Percentiles rank a stretch among this genome's conserved stretches.
These are phyloP conservation scores for Erigeron philadelphicus DNA, from an alignment of 140 eudicot species.

Conservation along the genomic window DNA sequence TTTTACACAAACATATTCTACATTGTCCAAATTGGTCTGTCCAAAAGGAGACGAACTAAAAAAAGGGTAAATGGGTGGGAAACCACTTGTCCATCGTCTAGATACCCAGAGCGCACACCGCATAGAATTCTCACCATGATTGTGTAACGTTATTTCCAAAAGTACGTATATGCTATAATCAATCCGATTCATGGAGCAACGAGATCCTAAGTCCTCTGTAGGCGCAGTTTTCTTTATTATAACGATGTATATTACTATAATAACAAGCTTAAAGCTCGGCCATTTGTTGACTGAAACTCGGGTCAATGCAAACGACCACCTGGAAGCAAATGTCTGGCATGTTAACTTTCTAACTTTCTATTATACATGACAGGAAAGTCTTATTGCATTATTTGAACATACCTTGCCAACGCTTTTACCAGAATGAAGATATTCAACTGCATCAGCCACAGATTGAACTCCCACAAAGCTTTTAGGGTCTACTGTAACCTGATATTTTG, in stretches of 20 bases:
- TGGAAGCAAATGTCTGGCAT: conserved; percentile 26
- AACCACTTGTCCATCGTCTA: too few species aligned
- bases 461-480: conserved; percentile 79
- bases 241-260: conserved; percentile 8
- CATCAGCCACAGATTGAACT: conserved; percentile 72
- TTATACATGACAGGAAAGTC: background rate
- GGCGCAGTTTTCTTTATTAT: conserved; percentile 2
- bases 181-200: too few species aligned
- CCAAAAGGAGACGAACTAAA: too few species aligned
- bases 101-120: too few species aligned
- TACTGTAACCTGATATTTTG: conserved; percentile 47
- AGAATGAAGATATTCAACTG: conserved; percentile 95
- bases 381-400: conserved; percentile 14
- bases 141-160: background rate
- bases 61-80: too few species aligned
- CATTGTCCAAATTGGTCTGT: background rate
- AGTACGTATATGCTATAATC: too few species aligned
- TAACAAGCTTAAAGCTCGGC: conserved; percentile 48
- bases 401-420: conserved; percentile 98
- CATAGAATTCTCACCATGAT: conserved; percentile 1
- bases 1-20: background rate
- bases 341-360: conserved; percentile 1
- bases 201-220: background rate
- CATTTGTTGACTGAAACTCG: conserved; percentile 45
- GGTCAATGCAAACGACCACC: conserved; percentile 88